These are phyloP conservation scores for Bipolaris bicolor DNA, from an alignment of 2,329 filamentous ascomycete genomes.

Conservation along the genomic window DNA sequence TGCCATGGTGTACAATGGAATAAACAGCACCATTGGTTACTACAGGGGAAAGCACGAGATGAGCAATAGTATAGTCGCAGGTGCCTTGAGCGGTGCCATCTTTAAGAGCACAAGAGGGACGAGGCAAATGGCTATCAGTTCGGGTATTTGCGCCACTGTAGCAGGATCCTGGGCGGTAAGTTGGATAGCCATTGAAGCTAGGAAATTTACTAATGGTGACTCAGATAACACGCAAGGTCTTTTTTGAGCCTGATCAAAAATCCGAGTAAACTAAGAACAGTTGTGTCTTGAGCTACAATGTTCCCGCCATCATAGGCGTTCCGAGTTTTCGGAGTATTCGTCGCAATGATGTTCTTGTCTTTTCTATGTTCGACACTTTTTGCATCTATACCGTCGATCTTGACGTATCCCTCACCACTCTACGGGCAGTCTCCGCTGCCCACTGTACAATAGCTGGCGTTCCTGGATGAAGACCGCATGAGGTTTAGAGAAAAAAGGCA, in stretches of 20 bases:
- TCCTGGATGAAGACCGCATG: conserved; percentile 9
- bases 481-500: conserved; percentile 11
- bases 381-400: conserved; percentile 21
- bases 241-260: conserved; percentile 32
- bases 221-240: conserved; percentile 37
- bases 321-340: neutral
- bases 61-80: conserved; percentile 84
- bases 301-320: neutral
- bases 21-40: conserved; percentile 50
- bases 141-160: conserved; percentile 82
- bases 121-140: conserved; percentile 92
- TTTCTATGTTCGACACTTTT: conserved; percentile 18
- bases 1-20: conserved; percentile 94
- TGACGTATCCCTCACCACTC: conserved; percentile 26
- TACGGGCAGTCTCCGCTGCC: conserved; percentile 14
- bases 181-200: neutral
- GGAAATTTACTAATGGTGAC: neutral
- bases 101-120: conserved; percentile 95
- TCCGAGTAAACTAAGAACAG: conserved; percentile 5
- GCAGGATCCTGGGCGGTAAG: conserved; percentile 87
- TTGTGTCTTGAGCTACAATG: conserved; percentile 7
- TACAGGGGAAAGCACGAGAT: conserved; percentile 65
- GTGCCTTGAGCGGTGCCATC: conserved; percentile 85
- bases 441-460: conserved; percentile 29
- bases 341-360: conserved; percentile 8